A percentile compares a stretch with the other conserved stretches of the same genome.
Evolutionary conservation across 108 stramenopile genomes (phyloP).

Genomic region (Discostella pseudostelligera): DNA sequence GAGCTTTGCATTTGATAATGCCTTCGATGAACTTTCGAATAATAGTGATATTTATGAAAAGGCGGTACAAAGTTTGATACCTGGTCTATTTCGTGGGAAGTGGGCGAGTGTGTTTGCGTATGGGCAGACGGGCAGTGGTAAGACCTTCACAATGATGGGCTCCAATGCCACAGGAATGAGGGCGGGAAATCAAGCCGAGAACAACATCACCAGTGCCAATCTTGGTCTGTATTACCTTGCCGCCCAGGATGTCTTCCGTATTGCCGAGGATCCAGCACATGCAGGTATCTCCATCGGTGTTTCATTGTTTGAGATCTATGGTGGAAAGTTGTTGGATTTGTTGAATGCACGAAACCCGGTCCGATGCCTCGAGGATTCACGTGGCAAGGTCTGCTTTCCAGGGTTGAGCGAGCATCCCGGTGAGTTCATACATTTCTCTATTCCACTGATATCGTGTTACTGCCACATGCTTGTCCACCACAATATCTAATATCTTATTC

Average conservation of each 20-base stretch:
- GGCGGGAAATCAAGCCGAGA: constrained; percentile 56
- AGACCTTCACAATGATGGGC: constrained; percentile 98
- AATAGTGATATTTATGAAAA: constrained; percentile 82
- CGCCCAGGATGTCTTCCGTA: constrained; percentile 88
- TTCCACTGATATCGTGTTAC: background rate
- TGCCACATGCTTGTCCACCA: too few species aligned
- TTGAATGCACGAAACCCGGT: constrained; percentile 84
- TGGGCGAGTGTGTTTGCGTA: constrained; percentile 94
- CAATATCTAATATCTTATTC: background rate
- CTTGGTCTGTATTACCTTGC: constrained; percentile 91
- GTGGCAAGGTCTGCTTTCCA: constrained; percentile 92
- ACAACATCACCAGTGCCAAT: constrained; percentile 44
- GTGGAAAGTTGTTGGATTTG: constrained; percentile 94
- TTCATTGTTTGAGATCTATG: constrained; percentile 98
- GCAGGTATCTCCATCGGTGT: constrained; percentile 70
- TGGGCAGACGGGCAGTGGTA: constrained; percentile 91
- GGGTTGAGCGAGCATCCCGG: constrained; percentile 84
- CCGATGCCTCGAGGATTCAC: constrained; percentile 93
- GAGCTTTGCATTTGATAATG: constrained; percentile 96
- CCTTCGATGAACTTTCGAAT: constrained; percentile 72
- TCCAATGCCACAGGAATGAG: constrained; percentile 75
- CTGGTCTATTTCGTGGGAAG: constrained; percentile 83
- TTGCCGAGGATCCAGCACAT: constrained; percentile 55
- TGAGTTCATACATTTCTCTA: background rate
- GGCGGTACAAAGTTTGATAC: constrained; percentile 82